Conservation (phyloP, 164 flowering plant species). For the Dillenia suffruticosa region DNA sequence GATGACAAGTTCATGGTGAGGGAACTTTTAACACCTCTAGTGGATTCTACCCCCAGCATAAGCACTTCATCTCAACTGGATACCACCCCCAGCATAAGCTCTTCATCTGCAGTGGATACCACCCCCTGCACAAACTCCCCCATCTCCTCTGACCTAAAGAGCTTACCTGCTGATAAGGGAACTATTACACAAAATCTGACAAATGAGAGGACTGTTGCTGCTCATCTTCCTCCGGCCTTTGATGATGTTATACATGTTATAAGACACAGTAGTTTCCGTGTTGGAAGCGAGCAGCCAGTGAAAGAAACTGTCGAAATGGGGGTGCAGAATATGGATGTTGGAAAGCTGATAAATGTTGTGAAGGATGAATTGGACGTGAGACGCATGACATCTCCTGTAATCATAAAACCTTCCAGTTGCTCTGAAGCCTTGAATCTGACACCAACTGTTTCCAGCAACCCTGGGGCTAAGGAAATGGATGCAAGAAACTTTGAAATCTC, state of each 20-base stretch:
- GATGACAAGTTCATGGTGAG: slow-evolving; percentile 72
- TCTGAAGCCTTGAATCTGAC: slow-evolving; percentile 30
- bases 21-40: slow-evolving; percentile 47
- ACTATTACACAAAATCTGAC: slow-evolving; percentile 19
- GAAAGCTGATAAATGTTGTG: slow-evolving; percentile 54
- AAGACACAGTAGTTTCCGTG: slow-evolving; percentile 79
- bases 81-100: not conserved
- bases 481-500: slow-evolving; percentile 22
- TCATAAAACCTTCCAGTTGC: slow-evolving; percentile 31
- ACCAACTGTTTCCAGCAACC: slow-evolving; percentile 30
- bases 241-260: slow-evolving; percentile 90
- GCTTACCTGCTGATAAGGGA: slow-evolving; percentile 33
- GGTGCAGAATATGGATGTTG: slow-evolving; percentile 61
- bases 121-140: not conserved
- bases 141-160: slow-evolving; percentile 27
- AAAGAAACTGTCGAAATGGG: slow-evolving; percentile 64
- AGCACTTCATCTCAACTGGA: slow-evolving; percentile 7
- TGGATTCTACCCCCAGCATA: slow-evolving; percentile 19
- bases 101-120: slow-evolving; percentile 12
- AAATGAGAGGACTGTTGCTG: slow-evolving; percentile 31
- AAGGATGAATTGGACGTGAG: slow-evolving; percentile 59
- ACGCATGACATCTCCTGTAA: slow-evolving; percentile 24
- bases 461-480: slow-evolving; percentile 36
- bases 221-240: slow-evolving; percentile 51
- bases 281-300: slow-evolving; percentile 67